These are phyloP conservation scores for Xylaria multiplex DNA, from an alignment of 2,329 filamentous ascomycete species.

Conservation along the genomic window DNA sequence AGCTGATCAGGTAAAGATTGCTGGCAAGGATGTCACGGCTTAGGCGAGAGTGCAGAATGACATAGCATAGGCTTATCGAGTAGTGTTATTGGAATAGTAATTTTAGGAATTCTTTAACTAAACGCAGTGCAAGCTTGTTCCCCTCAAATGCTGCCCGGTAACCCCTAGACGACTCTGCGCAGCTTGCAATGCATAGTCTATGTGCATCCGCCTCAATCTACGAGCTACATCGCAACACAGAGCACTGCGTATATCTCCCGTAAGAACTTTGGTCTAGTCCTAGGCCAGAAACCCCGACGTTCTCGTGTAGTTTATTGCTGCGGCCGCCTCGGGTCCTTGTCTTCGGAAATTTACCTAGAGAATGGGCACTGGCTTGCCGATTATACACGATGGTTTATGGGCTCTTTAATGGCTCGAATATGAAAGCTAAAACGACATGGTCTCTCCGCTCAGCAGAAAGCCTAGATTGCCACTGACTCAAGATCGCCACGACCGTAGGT, in stretches of 20 bases:
- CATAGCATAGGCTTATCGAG: neutral
- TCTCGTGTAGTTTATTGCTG: slow-evolving; percentile 19
- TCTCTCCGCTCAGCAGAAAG: too few relatives aligned
- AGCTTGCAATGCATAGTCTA: too few relatives aligned
- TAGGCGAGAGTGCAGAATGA: neutral
- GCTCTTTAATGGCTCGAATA: too few relatives aligned
- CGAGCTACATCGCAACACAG: slow-evolving; percentile 18
- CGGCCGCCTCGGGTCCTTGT: slow-evolving; percentile 11
- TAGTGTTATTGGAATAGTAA: slow-evolving; percentile 17
- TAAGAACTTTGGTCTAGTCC: slow-evolving; percentile 15
- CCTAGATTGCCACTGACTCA: too few relatives aligned
- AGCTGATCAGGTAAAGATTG: slow-evolving; percentile 27
- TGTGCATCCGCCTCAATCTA: slow-evolving; percentile 13
- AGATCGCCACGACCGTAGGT: too few relatives aligned
- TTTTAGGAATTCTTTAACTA: slow-evolving; percentile 1
- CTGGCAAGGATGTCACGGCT: neutral
- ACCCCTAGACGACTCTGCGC: too few relatives aligned
- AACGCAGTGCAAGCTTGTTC: neutral
- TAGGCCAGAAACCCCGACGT: slow-evolving; percentile 5
- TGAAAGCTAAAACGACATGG: too few relatives aligned
- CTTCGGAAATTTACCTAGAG: slow-evolving; percentile 16
- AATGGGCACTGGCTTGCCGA: slow-evolving; percentile 1
- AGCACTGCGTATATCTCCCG: slow-evolving; percentile 9
- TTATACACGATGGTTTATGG: neutral
- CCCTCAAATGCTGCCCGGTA: too few relatives aligned